phyloP scores from a whole-genome alignment of 768 basidiomycete genomes.

The Rhizopogon sp. region DNA sequence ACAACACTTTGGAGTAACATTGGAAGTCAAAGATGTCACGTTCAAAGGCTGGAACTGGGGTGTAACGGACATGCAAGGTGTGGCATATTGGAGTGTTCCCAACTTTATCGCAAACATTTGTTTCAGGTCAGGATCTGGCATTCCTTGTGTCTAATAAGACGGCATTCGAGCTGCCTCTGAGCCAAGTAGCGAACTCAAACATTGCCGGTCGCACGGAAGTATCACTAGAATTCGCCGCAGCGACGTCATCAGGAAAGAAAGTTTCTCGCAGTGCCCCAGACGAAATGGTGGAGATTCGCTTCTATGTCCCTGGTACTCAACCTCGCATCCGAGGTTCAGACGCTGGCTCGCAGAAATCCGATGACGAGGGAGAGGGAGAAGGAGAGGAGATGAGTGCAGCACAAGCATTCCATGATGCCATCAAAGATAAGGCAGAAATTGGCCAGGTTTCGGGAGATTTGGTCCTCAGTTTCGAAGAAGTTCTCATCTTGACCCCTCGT shows the following conservation, averaged over 20 bases:
- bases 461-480: conserved; percentile 92
- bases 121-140: conserved; percentile 80
- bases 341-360: conserved; percentile 68
- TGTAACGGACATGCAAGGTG: conserved; percentile 88
- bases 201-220: conserved; percentile 97
- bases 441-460: conserved; percentile 88
- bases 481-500: conserved; percentile 91
- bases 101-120: conserved; percentile 1
- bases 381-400: conserved; percentile 86
- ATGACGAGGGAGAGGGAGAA: conserved; percentile 54
- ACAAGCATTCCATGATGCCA: conserved; percentile 92
- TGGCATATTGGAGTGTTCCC: conserved; percentile 9
- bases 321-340: conserved; percentile 62
- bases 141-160: conserved; percentile 87
- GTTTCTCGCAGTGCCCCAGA: conserved; percentile 46
- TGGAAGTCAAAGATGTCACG: conserved; percentile 83
- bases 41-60: conserved; percentile 99
- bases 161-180: conserved; percentile 85
- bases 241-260: conserved; percentile 40
- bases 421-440: conserved; percentile 96
- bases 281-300: conserved; percentile 93
- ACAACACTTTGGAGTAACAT: conserved; percentile 78
- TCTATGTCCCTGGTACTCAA: conserved; percentile 86
- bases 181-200: conserved; percentile 91
- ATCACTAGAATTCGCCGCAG: conserved; percentile 86